A percentile compares a stretch with the other conserved stretches of the same genome.
These are phyloP conservation scores for Climacium dendroides DNA, from an alignment of 225 moss, liverwort and hornwort species.

Conservation along the genomic window DNA sequence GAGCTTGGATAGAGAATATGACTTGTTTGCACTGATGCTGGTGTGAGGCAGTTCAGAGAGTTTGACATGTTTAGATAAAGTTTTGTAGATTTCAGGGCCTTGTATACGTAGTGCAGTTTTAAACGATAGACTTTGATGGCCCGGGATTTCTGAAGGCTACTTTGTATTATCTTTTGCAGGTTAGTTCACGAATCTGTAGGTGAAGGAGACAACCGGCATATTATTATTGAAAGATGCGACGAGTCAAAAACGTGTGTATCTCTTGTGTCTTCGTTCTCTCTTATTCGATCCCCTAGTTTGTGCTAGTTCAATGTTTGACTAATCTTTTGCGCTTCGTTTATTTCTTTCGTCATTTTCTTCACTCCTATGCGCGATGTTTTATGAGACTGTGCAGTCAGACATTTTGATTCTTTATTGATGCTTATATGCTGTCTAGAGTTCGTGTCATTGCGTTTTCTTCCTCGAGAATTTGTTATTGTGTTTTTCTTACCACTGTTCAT, in stretches of 20 bases:
- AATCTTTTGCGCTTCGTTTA: background rate
- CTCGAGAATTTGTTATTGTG: background rate
- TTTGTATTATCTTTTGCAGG: slow-evolving; percentile 19
- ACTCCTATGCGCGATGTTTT: background rate
- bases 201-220: slow-evolving; percentile 72
- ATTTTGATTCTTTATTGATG: background rate
- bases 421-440: background rate
- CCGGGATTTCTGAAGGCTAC: background rate
- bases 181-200: slow-evolving; percentile 82
- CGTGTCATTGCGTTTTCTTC: background rate
- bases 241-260: slow-evolving; percentile 61
- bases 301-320: background rate
- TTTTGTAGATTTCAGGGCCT: background rate
- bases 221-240: slow-evolving; percentile 64
- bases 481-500: background rate
- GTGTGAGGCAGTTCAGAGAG: background rate
- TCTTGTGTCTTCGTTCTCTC: background rate
- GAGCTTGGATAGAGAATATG: background rate
- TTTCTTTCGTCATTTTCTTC: background rate
- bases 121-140: background rate
- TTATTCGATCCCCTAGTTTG: background rate
- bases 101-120: background rate
- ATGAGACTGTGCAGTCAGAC: background rate
- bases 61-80: background rate
- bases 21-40: background rate